phyloP scores from a whole-genome alignment of 2,329 filamentous ascomycete species.

The Microascus cirrosus region DNA sequence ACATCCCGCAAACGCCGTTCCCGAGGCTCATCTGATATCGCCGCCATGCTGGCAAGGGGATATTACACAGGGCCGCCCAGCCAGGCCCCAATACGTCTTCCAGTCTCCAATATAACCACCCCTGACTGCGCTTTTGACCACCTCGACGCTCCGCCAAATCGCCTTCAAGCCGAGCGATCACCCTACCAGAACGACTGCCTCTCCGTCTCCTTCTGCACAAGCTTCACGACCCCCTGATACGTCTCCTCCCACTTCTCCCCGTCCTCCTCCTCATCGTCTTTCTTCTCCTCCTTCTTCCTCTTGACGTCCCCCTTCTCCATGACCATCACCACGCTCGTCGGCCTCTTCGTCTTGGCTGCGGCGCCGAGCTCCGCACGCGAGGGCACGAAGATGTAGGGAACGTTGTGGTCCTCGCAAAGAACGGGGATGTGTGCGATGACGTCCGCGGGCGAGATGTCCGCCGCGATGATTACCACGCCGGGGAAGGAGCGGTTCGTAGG shows the following conservation, averaged over 20 bases:
- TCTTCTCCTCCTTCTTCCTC: conserved; percentile 31
- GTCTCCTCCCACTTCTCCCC: conserved; percentile 51
- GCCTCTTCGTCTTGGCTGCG: conserved; percentile 88
- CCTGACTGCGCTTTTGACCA: neutral
- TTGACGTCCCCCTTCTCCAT: conserved; percentile 42
- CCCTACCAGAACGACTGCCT: conserved; percentile 39
- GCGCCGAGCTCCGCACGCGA: conserved; percentile 89
- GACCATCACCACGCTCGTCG: conserved; percentile 92
- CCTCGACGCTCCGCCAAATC: neutral
- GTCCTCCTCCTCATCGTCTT: conserved; percentile 32
- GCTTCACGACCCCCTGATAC: conserved; percentile 55
- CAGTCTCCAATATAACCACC: neutral
- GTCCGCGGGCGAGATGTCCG: conserved; percentile 96
- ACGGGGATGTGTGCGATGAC: conserved; percentile 97
- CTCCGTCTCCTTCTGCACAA: conserved; percentile 52
- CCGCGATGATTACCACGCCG: conserved; percentile 80
- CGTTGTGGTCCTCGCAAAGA: conserved; percentile 94
- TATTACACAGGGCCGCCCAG: conserved; percentile 4
- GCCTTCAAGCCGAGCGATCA: neutral
- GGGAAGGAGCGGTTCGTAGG: conserved; percentile 53
- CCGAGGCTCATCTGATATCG: conserved; percentile 3
- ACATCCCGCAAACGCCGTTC: neutral
- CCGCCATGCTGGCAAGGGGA: conserved; percentile 4
- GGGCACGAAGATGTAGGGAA: conserved; percentile 91
- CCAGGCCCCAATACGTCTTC: neutral